Conservation (phyloP, 2,329 filamentous ascomycete genomes). For the Exophiala aquamarina region DNA sequence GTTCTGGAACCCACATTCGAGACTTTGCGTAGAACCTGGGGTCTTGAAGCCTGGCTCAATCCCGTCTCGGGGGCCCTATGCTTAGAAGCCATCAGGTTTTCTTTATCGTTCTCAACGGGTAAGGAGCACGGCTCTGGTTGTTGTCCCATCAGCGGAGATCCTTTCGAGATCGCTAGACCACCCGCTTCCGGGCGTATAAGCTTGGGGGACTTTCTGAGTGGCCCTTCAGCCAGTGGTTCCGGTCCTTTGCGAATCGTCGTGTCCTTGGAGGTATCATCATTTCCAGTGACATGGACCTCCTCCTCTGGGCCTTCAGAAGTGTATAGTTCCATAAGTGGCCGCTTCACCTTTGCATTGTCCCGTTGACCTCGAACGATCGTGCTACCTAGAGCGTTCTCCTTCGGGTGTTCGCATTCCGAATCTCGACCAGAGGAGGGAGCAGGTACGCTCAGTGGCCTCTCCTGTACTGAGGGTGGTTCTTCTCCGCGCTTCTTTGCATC, state of each 20-base stretch:
- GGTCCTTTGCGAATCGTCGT: too few relatives aligned
- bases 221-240: slow-evolving; percentile 7
- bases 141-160: too few relatives aligned
- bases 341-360: slow-evolving; percentile 40
- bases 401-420: slow-evolving; percentile 39
- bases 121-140: slow-evolving; percentile 9
- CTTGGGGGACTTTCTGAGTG: slow-evolving; percentile 38
- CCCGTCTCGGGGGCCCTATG: slow-evolving; percentile 4
- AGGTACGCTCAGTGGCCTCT: too few relatives aligned
- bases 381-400: slow-evolving; percentile 51
- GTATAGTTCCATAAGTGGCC: slow-evolving; percentile 43
- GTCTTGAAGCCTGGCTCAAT: slow-evolving; percentile 6
- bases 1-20: slow-evolving; percentile 13
- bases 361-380: slow-evolving; percentile 39
- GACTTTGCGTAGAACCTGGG: slow-evolving; percentile 11
- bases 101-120: slow-evolving; percentile 31
- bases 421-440: too few relatives aligned
- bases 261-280: too few relatives aligned
- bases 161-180: too few relatives aligned
- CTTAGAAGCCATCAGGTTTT: slow-evolving; percentile 2
- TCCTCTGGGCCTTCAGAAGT: slow-evolving; percentile 4
- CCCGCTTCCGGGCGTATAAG: slow-evolving; percentile 32
- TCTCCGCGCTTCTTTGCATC: slow-evolving; percentile 58
- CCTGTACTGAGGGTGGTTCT: too few relatives aligned
- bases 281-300: too few relatives aligned